A percentile compares a stretch with the other conserved stretches of the same genome.
Evolutionary conservation across 208 protist genomes (phyloP).

Genomic region (Balamuthia mandrillaris): DNA sequence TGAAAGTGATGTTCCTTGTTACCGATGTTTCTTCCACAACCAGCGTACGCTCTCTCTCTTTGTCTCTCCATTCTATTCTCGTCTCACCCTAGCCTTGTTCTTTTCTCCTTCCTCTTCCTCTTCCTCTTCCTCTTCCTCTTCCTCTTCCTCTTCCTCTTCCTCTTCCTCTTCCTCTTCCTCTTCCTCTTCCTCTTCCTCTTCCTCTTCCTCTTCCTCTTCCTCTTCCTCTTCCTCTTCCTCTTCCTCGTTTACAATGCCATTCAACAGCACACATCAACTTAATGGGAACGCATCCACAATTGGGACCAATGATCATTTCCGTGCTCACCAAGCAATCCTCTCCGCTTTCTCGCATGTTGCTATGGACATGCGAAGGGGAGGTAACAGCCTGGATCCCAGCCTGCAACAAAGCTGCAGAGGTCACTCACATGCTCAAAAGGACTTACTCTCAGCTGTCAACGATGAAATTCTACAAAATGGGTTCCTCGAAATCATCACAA

Average conservation of each 20-base stretch:
- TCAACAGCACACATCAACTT: not conserved
- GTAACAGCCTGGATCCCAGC: too few species aligned
- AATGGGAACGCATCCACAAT: not conserved
- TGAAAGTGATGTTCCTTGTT: not conserved
- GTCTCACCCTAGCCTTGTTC: slow-evolving; percentile 43
- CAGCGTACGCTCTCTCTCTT: too few species aligned
- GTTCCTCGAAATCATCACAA: not conserved
- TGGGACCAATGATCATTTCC: not conserved
- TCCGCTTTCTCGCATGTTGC: not conserved
- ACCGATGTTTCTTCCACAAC: not conserved
- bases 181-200: too few species aligned
- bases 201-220: too few species aligned
- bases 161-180: too few species aligned
- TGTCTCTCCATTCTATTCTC: too few species aligned
- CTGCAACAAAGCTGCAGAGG: too few species aligned
- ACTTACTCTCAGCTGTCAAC: not conserved
- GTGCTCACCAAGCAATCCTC: not conserved
- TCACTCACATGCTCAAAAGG: not conserved
- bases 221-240: too few species aligned
- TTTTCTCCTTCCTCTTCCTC: not conserved
- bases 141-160: too few species aligned
- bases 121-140: too few species aligned
- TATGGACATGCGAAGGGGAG: not conserved
- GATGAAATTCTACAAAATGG: not conserved
- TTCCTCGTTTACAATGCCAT: not conserved